These are phyloP conservation scores for Thraustotheca clavata DNA, from an alignment of 352 stramenopile species.

Conservation along the genomic window DNA sequence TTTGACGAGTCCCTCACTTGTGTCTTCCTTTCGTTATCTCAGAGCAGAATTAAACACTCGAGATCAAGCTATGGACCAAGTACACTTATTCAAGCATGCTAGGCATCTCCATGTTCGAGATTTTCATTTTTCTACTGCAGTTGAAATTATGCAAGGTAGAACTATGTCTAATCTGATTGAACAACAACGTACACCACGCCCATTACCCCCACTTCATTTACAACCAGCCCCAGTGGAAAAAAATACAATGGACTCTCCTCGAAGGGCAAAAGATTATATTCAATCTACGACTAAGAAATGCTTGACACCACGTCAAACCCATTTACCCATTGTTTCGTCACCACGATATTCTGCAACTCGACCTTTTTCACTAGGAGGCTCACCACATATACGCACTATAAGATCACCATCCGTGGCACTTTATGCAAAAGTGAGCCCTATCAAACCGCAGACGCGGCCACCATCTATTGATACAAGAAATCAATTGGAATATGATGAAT, in stretches of 20 bases:
- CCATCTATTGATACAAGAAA: not conserved
- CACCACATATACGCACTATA: not conserved
- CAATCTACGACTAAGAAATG: not conserved
- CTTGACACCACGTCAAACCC: not conserved
- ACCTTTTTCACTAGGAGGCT: conserved; percentile 12
- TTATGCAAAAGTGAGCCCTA: too few relatives aligned
- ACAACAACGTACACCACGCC: not conserved
- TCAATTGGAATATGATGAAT: not conserved
- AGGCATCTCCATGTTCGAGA: conserved; percentile 7
- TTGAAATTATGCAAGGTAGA: not conserved
- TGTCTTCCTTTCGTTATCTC: conserved; percentile 19
- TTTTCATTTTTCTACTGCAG: conserved; percentile 5
- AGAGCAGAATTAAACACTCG: not conserved
- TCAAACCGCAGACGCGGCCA: not conserved
- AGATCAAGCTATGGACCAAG: not conserved
- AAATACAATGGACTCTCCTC: not conserved
- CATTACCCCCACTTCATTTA: not conserved
- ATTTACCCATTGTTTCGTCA: conserved; percentile 1
- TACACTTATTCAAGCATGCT: conserved; percentile 14
- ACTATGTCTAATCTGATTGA: not conserved
- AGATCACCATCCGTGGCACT: not conserved
- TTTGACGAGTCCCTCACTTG: not conserved
- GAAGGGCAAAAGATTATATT: not conserved
- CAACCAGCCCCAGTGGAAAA: not conserved
- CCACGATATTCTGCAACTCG: conserved; percentile 9